A percentile compares a stretch with the other conserved stretches of the same genome.
These are phyloP conservation scores for Cercospora zeae-maydis DNA, from an alignment of 2,329 filamentous ascomycete species.

Conservation along the genomic window DNA sequence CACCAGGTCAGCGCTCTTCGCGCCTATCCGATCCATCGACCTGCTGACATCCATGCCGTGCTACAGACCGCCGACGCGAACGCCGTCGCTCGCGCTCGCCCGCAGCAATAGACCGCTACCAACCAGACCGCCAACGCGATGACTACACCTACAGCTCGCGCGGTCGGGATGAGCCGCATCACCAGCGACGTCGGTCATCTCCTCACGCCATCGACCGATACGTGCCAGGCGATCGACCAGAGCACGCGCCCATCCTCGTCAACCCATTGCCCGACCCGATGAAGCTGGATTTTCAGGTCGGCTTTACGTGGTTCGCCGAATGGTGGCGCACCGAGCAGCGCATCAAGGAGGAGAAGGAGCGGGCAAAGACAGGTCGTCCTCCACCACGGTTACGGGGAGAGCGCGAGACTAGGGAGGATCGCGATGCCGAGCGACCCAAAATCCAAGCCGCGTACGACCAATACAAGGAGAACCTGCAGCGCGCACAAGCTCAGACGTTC, in stretches of 20 bases:
- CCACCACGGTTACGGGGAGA: slow-evolving; percentile 58
- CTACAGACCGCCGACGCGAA: slow-evolving; percentile 37
- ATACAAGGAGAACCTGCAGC: slow-evolving; percentile 63
- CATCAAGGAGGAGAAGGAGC: slow-evolving; percentile 77
- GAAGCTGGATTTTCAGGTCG: slow-evolving; percentile 72
- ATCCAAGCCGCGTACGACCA: slow-evolving; percentile 67
- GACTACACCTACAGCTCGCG: slow-evolving; percentile 56
- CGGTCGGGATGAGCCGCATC: slow-evolving; percentile 58
- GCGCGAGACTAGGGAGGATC: slow-evolving; percentile 67
- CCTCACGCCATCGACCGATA: slow-evolving; percentile 75
- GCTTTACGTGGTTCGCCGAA: slow-evolving; percentile 80
- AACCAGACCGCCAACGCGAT: slow-evolving; percentile 66
- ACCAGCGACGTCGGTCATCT: slow-evolving; percentile 59
- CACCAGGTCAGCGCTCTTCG: slow-evolving; percentile 25
- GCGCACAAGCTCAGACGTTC: slow-evolving; percentile 67
- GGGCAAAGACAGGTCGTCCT: slow-evolving; percentile 63
- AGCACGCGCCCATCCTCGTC: slow-evolving; percentile 47
- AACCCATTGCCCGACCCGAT: slow-evolving; percentile 72
- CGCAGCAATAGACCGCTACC: slow-evolving; percentile 68
- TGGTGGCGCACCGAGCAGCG: slow-evolving; percentile 82
- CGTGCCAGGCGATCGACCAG: slow-evolving; percentile 63
- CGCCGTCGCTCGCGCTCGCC: slow-evolving; percentile 74
- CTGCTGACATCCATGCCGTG: slow-evolving; percentile 5
- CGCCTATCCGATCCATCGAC: background rate
- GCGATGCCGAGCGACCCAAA: slow-evolving; percentile 72